phyloP scores from a whole-genome alignment of 306 rosid species.

The Fragaria iinumae region DNA sequence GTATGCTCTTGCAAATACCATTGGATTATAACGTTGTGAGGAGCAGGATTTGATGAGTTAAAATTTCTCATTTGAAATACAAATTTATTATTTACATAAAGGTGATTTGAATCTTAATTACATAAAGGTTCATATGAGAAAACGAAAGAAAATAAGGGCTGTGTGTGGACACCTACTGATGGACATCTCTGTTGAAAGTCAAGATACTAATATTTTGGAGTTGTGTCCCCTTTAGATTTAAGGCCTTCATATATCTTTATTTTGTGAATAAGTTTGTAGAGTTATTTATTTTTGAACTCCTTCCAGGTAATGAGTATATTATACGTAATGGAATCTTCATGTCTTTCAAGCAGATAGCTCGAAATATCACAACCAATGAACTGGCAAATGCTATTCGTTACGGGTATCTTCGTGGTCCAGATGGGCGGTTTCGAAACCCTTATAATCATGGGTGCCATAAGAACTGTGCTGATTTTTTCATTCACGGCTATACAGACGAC shows the following conservation, averaged over 20 bases:
- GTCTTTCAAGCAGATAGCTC: conserved; percentile 64
- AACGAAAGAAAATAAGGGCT: background rate
- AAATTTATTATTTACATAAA: background rate
- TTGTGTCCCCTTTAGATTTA: background rate
- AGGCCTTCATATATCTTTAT: background rate
- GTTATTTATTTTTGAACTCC: background rate
- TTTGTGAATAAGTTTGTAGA: background rate
- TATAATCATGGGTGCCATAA: conserved; percentile 75
- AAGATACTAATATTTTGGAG: background rate
- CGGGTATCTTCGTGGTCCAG: conserved; percentile 77
- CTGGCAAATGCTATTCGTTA: conserved; percentile 68
- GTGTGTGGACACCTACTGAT: background rate
- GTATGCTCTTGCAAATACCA: background rate
- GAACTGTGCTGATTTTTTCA: conserved; percentile 73
- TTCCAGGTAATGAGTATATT: conserved; percentile 10
- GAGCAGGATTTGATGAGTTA: background rate
- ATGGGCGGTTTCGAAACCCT: conserved; percentile 81
- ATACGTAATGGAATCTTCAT: conserved; percentile 17
- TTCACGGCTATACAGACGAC: conserved; percentile 68
- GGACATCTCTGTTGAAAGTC: background rate
- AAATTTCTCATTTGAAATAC: background rate
- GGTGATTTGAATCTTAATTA: background rate
- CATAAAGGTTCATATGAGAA: background rate
- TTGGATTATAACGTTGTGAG: background rate
- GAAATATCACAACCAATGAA: conserved; percentile 88